These are phyloP conservation scores for Phytophthora citricola DNA, from an alignment of 352 stramenopile species.

Conservation along the genomic window DNA sequence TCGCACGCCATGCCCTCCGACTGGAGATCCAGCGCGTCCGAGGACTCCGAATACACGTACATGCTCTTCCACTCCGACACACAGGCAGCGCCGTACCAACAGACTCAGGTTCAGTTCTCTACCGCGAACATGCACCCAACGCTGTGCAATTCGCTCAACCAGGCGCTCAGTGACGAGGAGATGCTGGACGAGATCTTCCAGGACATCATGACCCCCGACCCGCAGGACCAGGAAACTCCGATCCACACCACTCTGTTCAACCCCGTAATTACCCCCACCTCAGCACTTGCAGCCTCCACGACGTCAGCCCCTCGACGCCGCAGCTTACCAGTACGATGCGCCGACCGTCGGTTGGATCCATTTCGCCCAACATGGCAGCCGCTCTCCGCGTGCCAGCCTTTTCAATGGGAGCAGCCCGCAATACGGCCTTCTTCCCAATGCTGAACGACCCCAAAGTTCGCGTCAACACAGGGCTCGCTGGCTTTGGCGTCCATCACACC, in stretches of 20 bases:
- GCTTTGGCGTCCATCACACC: conserved; percentile 26
- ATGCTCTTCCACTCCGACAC: conserved; percentile 37
- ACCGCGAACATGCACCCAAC: conserved; percentile 10
- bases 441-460: conserved; percentile 32
- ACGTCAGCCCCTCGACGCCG: conserved; percentile 35
- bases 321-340: conserved; percentile 35
- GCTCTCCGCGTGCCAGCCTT: conserved; percentile 31
- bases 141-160: conserved; percentile 13
- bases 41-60: conserved; percentile 31
- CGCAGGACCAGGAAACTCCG: conserved; percentile 24
- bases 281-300: conserved; percentile 20
- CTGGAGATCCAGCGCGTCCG: conserved; percentile 24
- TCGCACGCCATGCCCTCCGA: conserved; percentile 23
- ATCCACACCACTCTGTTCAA: conserved; percentile 20
- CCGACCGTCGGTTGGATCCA: conserved; percentile 32
- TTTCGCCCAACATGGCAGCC: conserved; percentile 37
- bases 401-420: conserved; percentile 21
- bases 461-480: conserved; percentile 17
- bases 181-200: conserved; percentile 57
- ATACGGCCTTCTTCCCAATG: conserved; percentile 32
- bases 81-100: conserved; percentile 15
- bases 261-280: conserved; percentile 19
- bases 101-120: conserved; percentile 14
- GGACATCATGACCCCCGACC: conserved; percentile 36
- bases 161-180: conserved; percentile 48